Percentiles rank a stretch among this genome's conserved stretches.
Evolutionary conservation across 1,284 basidiomycete genomes (phyloP).

Genomic region (Vanrija pseudolonga): DNA sequence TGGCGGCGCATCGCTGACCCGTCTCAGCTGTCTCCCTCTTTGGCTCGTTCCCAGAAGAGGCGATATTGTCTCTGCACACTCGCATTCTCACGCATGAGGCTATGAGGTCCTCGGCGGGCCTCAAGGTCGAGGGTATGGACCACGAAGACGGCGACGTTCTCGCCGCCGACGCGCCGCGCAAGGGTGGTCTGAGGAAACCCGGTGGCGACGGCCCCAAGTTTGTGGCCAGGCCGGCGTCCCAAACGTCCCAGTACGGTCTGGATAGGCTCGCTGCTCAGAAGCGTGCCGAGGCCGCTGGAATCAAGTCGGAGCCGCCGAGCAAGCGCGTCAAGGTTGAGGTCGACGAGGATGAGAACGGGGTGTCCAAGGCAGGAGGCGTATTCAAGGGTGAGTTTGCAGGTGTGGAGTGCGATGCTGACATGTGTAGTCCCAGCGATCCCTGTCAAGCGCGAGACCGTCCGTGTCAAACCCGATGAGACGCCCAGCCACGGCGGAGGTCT

Average conservation of each 20-base stretch:
- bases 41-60: slow-evolving; percentile 73
- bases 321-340: slow-evolving; percentile 64
- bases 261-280: slow-evolving; percentile 86
- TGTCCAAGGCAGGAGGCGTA: slow-evolving; percentile 52
- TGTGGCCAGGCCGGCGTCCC: slow-evolving; percentile 63
- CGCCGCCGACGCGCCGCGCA: slow-evolving; percentile 68
- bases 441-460: slow-evolving; percentile 57
- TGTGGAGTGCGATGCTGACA: background rate
- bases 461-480: slow-evolving; percentile 79
- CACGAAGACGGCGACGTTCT: slow-evolving; percentile 76
- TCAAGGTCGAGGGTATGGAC: slow-evolving; percentile 59
- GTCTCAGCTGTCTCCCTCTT: slow-evolving; percentile 68
- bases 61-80: slow-evolving; percentile 59
- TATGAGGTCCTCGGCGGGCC: slow-evolving; percentile 44
- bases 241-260: slow-evolving; percentile 75
- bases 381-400: slow-evolving; percentile 67
- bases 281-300: slow-evolving; percentile 57
- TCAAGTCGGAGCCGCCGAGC: slow-evolving; percentile 52
- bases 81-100: slow-evolving; percentile 62
- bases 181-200: slow-evolving; percentile 67
- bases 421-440: slow-evolving; percentile 64
- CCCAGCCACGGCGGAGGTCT: slow-evolving; percentile 90
- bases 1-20: background rate
- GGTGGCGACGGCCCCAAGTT: slow-evolving; percentile 76
- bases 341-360: slow-evolving; percentile 49